Percentiles rank a stretch among this genome's conserved stretches.
Conservation (phyloP, 495 filamentous ascomycete genomes). For the Neurospora tetrasperma region DNA sequence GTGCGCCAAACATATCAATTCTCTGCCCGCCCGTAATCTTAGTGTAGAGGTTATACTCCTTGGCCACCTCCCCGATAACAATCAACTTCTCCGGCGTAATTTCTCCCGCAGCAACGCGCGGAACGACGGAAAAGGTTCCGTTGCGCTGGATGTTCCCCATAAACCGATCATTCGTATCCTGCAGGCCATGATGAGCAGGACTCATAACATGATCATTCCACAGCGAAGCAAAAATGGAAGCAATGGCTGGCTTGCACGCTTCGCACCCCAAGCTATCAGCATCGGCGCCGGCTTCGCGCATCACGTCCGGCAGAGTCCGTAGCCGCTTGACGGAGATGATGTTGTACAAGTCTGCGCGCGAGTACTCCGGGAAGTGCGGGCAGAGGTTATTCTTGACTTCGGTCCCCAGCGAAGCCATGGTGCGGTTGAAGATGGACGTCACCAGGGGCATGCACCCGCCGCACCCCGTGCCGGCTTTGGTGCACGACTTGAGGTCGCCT, state of each 20-base stretch:
- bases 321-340: conserved; percentile 78
- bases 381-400: conserved; percentile 87
- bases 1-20: conserved; percentile 92
- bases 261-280: conserved; percentile 76
- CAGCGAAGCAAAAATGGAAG: conserved; percentile 72
- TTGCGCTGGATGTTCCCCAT: conserved; percentile 94
- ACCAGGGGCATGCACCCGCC: conserved; percentile 92
- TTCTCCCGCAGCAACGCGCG: conserved; percentile 77
- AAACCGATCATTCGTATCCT: conserved; percentile 90
- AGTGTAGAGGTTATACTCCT: conserved; percentile 80
- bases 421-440: conserved; percentile 84
- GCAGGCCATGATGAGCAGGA: conserved; percentile 61
- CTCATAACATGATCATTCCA: conserved; percentile 86
- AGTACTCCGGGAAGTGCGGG: conserved; percentile 69
- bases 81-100: conserved; percentile 89
- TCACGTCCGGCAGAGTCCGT: conserved; percentile 66
- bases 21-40: conserved; percentile 95
- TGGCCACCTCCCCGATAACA: conserved; percentile 77
- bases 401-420: conserved; percentile 82
- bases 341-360: conserved; percentile 82
- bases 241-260: conserved; percentile 80
- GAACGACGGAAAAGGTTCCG: conserved; percentile 86
- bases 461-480: conserved; percentile 90
- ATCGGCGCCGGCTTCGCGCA: conserved; percentile 71
- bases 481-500: conserved; percentile 84